A percentile compares a stretch with the other conserved stretches of the same genome.
Evolutionary conservation across 768 basidiomycete species (phyloP).

Genomic region (Mrakia hoshinonis): DNA sequence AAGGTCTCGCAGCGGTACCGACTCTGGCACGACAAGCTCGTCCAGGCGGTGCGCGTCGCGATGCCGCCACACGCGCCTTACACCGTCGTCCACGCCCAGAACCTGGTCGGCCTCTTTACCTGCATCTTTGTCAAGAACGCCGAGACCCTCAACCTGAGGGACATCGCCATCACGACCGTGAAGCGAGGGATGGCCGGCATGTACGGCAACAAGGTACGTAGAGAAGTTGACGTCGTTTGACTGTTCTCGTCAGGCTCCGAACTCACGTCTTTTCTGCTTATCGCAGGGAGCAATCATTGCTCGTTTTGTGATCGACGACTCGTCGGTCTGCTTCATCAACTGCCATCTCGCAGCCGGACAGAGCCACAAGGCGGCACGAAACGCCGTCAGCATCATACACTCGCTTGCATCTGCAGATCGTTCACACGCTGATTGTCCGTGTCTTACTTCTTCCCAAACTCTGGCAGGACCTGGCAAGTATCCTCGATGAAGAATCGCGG

Average conservation of each 20-base stretch:
- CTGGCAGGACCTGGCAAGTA: constrained; percentile 63
- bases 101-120: constrained; percentile 71
- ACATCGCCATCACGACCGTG: constrained; percentile 66
- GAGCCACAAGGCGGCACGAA: constrained; percentile 66
- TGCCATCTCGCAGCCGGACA: constrained; percentile 91
- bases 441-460: not conserved
- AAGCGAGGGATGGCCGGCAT: constrained; percentile 87
- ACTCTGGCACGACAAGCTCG: constrained; percentile 75
- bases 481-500: constrained; percentile 70
- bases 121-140: constrained; percentile 58
- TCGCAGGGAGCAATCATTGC: constrained; percentile 78
- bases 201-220: constrained; percentile 85
- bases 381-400: constrained; percentile 43
- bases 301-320: constrained; percentile 77
- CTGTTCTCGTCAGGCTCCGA: not conserved
- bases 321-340: constrained; percentile 89
- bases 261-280: not conserved
- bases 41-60: constrained; percentile 59
- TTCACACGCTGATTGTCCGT: not conserved
- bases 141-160: constrained; percentile 54
- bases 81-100: constrained; percentile 72
- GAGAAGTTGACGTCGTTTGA: not conserved
- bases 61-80: constrained; percentile 71
- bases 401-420: not conserved
- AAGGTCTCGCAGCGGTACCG: constrained; percentile 80